phyloP scores from a whole-genome alignment of 2,329 filamentous ascomycete species.

The Ceratocystis lukuohia region DNA sequence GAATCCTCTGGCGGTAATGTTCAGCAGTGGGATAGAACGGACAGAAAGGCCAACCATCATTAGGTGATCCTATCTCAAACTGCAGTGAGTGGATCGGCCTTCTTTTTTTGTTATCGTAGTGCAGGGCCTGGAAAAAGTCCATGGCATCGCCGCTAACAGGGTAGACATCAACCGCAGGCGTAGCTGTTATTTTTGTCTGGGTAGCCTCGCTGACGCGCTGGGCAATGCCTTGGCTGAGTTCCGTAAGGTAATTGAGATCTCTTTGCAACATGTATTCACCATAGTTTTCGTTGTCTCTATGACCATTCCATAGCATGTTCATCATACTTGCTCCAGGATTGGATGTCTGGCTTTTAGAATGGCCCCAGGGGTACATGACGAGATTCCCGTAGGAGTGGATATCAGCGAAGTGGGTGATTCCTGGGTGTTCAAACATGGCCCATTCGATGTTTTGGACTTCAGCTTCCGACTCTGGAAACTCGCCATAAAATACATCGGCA shows the following conservation, averaged over 20 bases:
- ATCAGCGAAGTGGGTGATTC: constrained; percentile 44
- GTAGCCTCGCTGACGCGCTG: constrained; percentile 23
- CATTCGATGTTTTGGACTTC: constrained; percentile 43
- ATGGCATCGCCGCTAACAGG: constrained; percentile 34
- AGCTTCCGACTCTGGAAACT: constrained; percentile 39
- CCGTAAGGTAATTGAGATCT: constrained; percentile 26
- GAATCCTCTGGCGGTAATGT: constrained; percentile 33
- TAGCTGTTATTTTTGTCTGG: constrained; percentile 24
- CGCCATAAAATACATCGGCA: constrained; percentile 39
- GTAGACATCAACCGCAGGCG: constrained; percentile 32
- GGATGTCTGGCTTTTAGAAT: constrained; percentile 38
- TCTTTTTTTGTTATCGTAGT: constrained; percentile 28
- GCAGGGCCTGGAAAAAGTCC: constrained; percentile 35
- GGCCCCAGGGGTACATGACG: constrained; percentile 45
- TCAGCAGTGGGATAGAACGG: constrained; percentile 35
- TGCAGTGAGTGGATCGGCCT: constrained; percentile 33
- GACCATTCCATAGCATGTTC: constrained; percentile 38
- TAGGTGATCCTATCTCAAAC: constrained; percentile 36
- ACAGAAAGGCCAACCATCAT: constrained; percentile 23
- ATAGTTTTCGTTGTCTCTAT: constrained; percentile 36
- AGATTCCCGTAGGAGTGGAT: constrained; percentile 41
- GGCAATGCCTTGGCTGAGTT: constrained; percentile 29
- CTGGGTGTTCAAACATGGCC: constrained; percentile 36
- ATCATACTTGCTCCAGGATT: constrained; percentile 37
- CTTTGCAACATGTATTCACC: constrained; percentile 31